phyloP scores from a whole-genome alignment of 805 yeast genomes.

The Pichia ethanolica region DNA sequence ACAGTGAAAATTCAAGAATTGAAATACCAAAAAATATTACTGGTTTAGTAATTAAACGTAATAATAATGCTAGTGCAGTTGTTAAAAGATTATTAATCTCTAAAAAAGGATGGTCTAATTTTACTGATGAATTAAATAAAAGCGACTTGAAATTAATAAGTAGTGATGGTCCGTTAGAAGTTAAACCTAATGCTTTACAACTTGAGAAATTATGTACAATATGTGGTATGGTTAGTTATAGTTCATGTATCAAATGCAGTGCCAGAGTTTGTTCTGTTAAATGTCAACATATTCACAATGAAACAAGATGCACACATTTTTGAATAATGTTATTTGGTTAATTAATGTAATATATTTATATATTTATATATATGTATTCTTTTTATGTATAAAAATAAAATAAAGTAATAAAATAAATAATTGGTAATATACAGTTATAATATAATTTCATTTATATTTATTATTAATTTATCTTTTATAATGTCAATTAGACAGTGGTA shows the following conservation, averaged over 20 bases:
- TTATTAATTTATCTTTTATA: neutral
- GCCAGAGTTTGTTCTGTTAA: slow-evolving; percentile 35
- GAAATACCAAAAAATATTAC: slow-evolving; percentile 32
- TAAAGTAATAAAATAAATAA: neutral
- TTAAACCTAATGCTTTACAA: slow-evolving; percentile 26
- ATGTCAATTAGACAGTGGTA: slow-evolving; percentile 39
- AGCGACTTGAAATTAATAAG: slow-evolving; percentile 26
- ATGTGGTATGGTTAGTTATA: slow-evolving; percentile 37
- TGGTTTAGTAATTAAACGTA: slow-evolving; percentile 11
- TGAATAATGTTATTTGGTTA: slow-evolving; percentile 8
- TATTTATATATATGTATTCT: too few species aligned
- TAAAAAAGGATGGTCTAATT: slow-evolving; percentile 34
- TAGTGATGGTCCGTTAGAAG: slow-evolving; percentile 20
- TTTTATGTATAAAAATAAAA: neutral
- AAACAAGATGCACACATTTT: slow-evolving; percentile 34
- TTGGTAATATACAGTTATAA: neutral
- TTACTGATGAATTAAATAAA: slow-evolving; percentile 36
- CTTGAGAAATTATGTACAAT: slow-evolving; percentile 37
- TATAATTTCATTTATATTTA: neutral
- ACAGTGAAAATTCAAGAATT: slow-evolving; percentile 30
- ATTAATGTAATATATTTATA: too few species aligned
- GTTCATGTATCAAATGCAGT: slow-evolving; percentile 35
- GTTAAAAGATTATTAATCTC: slow-evolving; percentile 34
- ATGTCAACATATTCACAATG: slow-evolving; percentile 35
- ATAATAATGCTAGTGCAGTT: slow-evolving; percentile 24